phyloP scores from a whole-genome alignment of 371 early-diverging fungal species.

The Mortierella sp. region DNA sequence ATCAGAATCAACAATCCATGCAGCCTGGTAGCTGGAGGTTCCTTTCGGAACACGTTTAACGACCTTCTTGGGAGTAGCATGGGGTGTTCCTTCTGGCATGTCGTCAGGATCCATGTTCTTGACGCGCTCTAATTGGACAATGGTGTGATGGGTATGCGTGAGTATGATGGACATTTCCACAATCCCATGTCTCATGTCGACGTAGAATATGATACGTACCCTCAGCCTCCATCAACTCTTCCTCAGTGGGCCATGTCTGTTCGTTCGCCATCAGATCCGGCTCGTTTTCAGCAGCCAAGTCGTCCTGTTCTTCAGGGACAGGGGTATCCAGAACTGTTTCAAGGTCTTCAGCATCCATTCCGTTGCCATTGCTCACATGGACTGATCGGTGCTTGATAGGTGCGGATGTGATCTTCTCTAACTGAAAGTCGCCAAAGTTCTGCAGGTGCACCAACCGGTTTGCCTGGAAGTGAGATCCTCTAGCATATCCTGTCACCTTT shows the following conservation, averaged over 20 bases:
- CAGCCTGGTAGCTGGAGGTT: conserved; percentile 95
- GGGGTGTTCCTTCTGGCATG: conserved; percentile 48
- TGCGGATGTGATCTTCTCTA: conserved; percentile 69
- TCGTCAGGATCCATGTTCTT: conserved; percentile 58
- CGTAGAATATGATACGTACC: conserved; percentile 38
- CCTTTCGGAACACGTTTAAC: conserved; percentile 91
- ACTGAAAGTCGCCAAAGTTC: conserved; percentile 91
- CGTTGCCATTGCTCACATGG: conserved; percentile 34
- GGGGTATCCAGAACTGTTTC: conserved; percentile 69
- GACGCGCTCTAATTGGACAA: conserved; percentile 23
- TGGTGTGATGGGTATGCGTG: too few species aligned
- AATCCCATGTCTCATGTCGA: too few species aligned
- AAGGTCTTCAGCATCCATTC: conserved; percentile 58
- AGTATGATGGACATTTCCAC: too few species aligned
- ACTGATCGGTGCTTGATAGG: conserved; percentile 23
- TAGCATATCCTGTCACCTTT: conserved; percentile 85
- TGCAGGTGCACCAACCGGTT: conserved; percentile 93
- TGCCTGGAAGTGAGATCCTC: conserved; percentile 84
- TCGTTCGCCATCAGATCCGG: conserved; percentile 92
- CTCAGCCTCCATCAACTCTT: conserved; percentile 88
- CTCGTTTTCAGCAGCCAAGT: conserved; percentile 83
- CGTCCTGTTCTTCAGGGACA: conserved; percentile 76
- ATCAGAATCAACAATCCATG: conserved; percentile 92
- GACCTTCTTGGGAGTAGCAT: conserved; percentile 49
- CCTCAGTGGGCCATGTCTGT: conserved; percentile 98